Conservation (phyloP, 2,329 filamentous ascomycete genomes). For the Cordyceps tenuipes region DNA sequence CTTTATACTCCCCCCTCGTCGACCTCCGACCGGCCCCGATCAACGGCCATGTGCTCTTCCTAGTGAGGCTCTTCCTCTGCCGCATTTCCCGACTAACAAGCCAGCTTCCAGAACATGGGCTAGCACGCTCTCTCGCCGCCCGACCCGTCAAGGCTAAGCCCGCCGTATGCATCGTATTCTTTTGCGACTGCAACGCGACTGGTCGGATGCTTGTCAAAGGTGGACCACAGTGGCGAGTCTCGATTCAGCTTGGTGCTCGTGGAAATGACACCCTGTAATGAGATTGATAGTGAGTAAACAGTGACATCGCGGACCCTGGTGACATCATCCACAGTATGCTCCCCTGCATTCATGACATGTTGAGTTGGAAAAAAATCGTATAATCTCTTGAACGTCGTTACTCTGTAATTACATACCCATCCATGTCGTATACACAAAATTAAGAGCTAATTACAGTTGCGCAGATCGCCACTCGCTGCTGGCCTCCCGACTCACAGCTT, state of each 20-base stretch:
- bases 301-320: neutral
- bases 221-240: neutral
- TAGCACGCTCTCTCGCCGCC: neutral
- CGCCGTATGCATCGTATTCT: constrained; percentile 11
- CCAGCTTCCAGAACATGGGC: neutral
- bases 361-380: neutral
- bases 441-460: neutral
- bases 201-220: neutral
- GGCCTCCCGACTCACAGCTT: neutral
- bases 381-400: neutral
- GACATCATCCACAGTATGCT: neutral
- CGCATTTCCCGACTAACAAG: neutral
- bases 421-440: neutral
- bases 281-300: neutral
- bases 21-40: neutral
- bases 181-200: neutral
- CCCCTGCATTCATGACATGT: no score
- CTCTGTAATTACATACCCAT: neutral
- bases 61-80: neutral
- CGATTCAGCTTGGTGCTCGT: neutral
- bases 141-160: neutral
- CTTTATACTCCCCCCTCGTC: constrained; percentile 1
- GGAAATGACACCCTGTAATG: neutral
- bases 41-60: neutral
- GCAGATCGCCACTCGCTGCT: neutral